Percentiles rank a stretch among this genome's conserved stretches.
Evolutionary conservation across 768 basidiomycete species (phyloP).

Genomic region (Termitomyces sp.): DNA sequence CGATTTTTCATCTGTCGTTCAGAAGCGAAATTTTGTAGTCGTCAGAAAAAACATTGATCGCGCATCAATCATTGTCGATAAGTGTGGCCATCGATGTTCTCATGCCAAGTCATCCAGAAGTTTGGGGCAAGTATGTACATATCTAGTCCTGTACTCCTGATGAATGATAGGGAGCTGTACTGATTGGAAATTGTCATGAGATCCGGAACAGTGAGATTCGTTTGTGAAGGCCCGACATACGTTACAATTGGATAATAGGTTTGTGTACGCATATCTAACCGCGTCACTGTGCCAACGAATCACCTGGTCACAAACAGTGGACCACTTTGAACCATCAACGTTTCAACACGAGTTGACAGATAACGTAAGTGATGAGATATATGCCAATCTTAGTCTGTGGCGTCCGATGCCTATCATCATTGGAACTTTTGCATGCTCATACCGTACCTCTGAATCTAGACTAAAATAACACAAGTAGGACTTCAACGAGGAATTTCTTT

Average conservation of each 20-base stretch:
- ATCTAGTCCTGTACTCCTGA: neutral
- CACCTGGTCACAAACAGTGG: neutral
- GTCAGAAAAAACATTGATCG: neutral
- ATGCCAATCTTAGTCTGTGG: neutral
- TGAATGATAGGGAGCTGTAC: neutral
- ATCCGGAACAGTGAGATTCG: neutral
- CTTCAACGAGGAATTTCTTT: neutral
- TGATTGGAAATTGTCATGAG: neutral
- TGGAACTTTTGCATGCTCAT: neutral
- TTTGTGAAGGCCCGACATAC: neutral
- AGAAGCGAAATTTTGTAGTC: neutral
- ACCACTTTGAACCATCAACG: neutral
- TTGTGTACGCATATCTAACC: neutral
- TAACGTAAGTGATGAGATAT: neutral
- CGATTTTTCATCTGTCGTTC: neutral
- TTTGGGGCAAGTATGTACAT: too few relatives aligned
- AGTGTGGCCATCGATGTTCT: neutral
- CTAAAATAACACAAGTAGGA: neutral
- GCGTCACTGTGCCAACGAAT: too few relatives aligned
- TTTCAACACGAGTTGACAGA: neutral
- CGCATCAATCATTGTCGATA: neutral
- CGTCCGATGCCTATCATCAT: neutral
- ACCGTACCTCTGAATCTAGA: neutral
- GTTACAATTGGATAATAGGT: neutral
- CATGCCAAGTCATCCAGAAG: neutral